These are phyloP conservation scores for Taiozyma sp. DNA, from an alignment of 1,139 yeast genomes.

Conservation along the genomic window DNA sequence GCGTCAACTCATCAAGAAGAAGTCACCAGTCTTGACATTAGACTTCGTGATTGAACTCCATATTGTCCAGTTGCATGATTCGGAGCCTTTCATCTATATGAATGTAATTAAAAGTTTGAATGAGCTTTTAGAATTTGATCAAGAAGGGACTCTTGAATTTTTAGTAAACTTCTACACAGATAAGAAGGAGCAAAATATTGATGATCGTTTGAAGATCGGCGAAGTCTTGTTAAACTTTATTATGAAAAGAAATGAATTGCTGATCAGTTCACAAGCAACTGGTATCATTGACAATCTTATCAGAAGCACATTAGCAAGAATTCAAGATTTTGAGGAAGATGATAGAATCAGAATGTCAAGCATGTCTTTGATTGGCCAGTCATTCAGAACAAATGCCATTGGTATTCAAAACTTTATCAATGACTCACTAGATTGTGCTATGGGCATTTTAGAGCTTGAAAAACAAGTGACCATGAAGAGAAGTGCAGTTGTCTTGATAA, in stretches of 20 bases:
- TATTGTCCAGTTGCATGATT: slow-evolving; percentile 61
- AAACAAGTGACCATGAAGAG: slow-evolving; percentile 49
- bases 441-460: slow-evolving; percentile 69
- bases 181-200: slow-evolving; percentile 27
- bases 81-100: slow-evolving; percentile 83
- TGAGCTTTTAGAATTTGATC: slow-evolving; percentile 45
- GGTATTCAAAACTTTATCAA: slow-evolving; percentile 45
- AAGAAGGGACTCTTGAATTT: slow-evolving; percentile 34
- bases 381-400: slow-evolving; percentile 55
- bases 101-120: slow-evolving; percentile 80
- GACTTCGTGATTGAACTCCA: slow-evolving; percentile 59
- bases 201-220: slow-evolving; percentile 70
- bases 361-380: slow-evolving; percentile 70
- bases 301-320: slow-evolving; percentile 26
- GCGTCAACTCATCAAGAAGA: slow-evolving; percentile 48
- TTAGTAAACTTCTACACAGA: slow-evolving; percentile 38
- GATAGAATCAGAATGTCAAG: slow-evolving; percentile 76
- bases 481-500: slow-evolving; percentile 65
- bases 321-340: slow-evolving; percentile 37
- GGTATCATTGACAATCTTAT: slow-evolving; percentile 31
- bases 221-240: slow-evolving; percentile 70
- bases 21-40: slow-evolving; percentile 46
- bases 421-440: slow-evolving; percentile 67
- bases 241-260: slow-evolving; percentile 42
- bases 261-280: slow-evolving; percentile 31